Evolutionary conservation across 2,329 filamentous ascomycete genomes (phyloP), one percentile per base, ranked within the genome.

Genomic region (Capronia coronata): DNA sequence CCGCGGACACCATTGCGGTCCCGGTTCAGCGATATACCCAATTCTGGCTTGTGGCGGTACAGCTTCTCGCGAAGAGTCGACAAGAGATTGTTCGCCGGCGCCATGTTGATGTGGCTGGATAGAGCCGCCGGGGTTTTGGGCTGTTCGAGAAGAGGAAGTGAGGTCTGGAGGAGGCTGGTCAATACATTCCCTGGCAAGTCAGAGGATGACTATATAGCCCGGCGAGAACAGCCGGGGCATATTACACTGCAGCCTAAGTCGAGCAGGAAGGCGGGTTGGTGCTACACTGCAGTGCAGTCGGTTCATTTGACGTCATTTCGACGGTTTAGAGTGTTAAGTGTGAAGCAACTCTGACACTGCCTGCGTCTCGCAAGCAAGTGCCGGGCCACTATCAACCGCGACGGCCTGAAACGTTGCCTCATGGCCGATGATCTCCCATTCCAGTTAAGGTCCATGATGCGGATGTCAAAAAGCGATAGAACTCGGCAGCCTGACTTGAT

Each of bases 21-120:
- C 19, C 32, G 35, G 8, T 19, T 29, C 2, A 51, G 19, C 2
- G 40, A 30, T 7, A 43, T 19, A 22, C 41, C 41, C n/a, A 51
- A 34, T n/a, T 51, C 51, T 34, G 48, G 43, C 14, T 49, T 54
- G 16, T 32, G 35, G n/a, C 32, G 21, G 13, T 44, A 48, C 16
- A 54, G 9, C 25, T 46, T 49, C 27, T 45, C 44, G 37, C 44
- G 39, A 10, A 54, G 16, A 19, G 14, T 37, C 5, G 34, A n/a
- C 18, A 37, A 7, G 16, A 37, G 13, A 19, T 19, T 37, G 18
- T 37, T 37, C 16, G 34, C 14, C 14, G 34, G 34, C 14, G 34
- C 34, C 34, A 37, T 37, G 14, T 18, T 37, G 18, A 16, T 3
- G 34, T 19, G 7, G 14, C 4, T 18, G 34, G 14, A 9, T 3